These are phyloP conservation scores for Pythium rishiriense DNA, from an alignment of 352 stramenopile species.

Conservation along the genomic window DNA sequence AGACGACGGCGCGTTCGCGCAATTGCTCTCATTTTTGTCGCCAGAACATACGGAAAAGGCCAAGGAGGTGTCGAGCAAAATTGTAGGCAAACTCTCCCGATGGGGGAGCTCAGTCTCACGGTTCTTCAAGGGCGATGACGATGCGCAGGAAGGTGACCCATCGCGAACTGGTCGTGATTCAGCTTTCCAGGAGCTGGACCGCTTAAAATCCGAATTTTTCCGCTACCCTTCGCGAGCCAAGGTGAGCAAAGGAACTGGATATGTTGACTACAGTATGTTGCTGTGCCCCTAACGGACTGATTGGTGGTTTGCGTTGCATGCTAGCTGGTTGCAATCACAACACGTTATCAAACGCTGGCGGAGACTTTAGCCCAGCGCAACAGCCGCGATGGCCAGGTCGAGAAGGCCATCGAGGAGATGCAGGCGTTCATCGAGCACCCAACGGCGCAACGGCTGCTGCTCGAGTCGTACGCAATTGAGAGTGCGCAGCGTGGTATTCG, in stretches of 20 bases:
- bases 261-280: background rate
- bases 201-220: conserved; percentile 65
- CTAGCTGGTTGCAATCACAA: conserved; percentile 78
- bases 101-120: conserved; percentile 60
- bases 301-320: background rate
- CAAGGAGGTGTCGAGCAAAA: conserved; percentile 82
- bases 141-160: conserved; percentile 24
- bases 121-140: conserved; percentile 68
- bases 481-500: conserved; percentile 70
- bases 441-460: conserved; percentile 59
- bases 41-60: conserved; percentile 71
- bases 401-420: conserved; percentile 71
- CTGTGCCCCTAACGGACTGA: background rate
- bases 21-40: conserved; percentile 69
- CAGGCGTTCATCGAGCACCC: conserved; percentile 79
- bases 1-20: conserved; percentile 35
- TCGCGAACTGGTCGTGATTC: conserved; percentile 1
- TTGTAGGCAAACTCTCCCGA: conserved; percentile 71
- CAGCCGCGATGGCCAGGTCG: conserved; percentile 63
- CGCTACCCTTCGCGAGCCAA: conserved; percentile 65
- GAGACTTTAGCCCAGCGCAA: conserved; percentile 67
- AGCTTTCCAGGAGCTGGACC: conserved; percentile 49
- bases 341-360: conserved; percentile 68
- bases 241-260: conserved; percentile 34
- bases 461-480: conserved; percentile 60